Evolutionary conservation across 2,329 filamentous ascomycete species (phyloP).

Genomic region (Cytospora chrysosperma): DNA sequence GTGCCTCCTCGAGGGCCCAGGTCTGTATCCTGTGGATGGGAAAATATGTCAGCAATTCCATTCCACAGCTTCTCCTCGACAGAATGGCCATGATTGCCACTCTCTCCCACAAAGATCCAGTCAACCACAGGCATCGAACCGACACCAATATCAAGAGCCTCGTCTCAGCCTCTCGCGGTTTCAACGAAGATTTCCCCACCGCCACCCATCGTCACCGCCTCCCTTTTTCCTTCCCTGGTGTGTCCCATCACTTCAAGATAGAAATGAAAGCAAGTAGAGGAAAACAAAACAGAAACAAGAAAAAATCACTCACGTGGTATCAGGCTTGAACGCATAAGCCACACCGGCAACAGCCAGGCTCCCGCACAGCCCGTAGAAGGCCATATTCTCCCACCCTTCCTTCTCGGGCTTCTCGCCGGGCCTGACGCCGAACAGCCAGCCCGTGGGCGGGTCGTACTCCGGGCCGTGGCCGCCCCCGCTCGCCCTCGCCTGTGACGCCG

Average conservation of each 20-base stretch:
- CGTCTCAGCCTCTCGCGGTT: neutral
- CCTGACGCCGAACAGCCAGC: conserved; percentile 92
- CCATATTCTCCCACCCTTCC: conserved; percentile 92
- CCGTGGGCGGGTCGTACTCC: conserved; percentile 84
- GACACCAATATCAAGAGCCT: neutral
- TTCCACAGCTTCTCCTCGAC: neutral
- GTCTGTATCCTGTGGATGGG: conserved; percentile 81
- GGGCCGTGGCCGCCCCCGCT: conserved; percentile 55
- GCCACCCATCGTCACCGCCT: neutral
- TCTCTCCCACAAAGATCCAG: too few species aligned
- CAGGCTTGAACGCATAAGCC: conserved; percentile 93
- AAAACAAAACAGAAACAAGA: neutral
- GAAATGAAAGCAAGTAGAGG: neutral
- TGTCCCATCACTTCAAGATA: too few species aligned
- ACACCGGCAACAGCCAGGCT: conserved; percentile 71
- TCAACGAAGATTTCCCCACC: neutral
- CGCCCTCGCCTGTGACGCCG: conserved; percentile 38
- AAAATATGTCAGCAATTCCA: conserved; percentile 30
- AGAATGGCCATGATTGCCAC: neutral
- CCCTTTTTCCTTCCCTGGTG: neutral
- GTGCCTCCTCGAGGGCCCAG: conserved; percentile 96
- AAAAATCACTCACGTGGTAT: conserved; percentile 88
- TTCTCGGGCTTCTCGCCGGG: conserved; percentile 94
- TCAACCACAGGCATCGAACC: neutral
- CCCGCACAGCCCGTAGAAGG: conserved; percentile 82